Evolutionary conservation across 768 basidiomycete species (phyloP).

Genomic region (Tylopilus vinaceipallidus): DNA sequence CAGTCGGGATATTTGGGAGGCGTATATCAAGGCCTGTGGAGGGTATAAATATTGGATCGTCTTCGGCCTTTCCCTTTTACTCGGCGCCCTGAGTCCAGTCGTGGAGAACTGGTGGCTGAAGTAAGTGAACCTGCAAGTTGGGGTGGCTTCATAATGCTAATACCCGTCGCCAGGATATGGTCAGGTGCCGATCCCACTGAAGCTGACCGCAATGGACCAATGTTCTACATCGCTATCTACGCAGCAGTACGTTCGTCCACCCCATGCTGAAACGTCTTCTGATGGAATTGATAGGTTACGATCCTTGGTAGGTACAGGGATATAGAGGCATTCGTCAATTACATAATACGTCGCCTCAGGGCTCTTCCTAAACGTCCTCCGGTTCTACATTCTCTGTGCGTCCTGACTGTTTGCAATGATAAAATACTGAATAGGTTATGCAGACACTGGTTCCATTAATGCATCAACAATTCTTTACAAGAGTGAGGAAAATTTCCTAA

Average conservation of each 20-base stretch:
- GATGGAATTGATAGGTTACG: slow-evolving; percentile 35
- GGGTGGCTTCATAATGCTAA: slow-evolving; percentile 22
- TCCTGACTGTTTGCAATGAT: slow-evolving; percentile 3
- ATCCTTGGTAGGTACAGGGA: slow-evolving; percentile 30
- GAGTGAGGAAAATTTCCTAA: slow-evolving; percentile 34
- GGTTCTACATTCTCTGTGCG: slow-evolving; percentile 76
- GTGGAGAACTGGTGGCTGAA: slow-evolving; percentile 72
- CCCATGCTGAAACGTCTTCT: slow-evolving; percentile 2
- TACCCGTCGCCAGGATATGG: slow-evolving; percentile 46
- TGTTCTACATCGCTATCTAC: slow-evolving; percentile 57
- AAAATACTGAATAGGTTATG: slow-evolving; percentile 3
- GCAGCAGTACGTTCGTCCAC: slow-evolving; percentile 55
- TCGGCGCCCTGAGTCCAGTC: slow-evolving; percentile 67
- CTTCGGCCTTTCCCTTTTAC: slow-evolving; percentile 49
- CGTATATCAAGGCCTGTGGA: slow-evolving; percentile 53
- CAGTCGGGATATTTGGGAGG: slow-evolving; percentile 60
- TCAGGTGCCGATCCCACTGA: slow-evolving; percentile 46
- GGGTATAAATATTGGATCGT: slow-evolving; percentile 53
- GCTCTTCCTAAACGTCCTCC: slow-evolving; percentile 53
- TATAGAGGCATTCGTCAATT: neutral
- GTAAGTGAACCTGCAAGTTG: slow-evolving; percentile 29
- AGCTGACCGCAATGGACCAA: slow-evolving; percentile 40
- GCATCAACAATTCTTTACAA: slow-evolving; percentile 79
- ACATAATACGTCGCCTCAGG: slow-evolving; percentile 39
- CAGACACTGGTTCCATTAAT: slow-evolving; percentile 75